Evolutionary conservation across 176 grass and related monocot species (phyloP).

Genomic region (Oryza rufipogon): DNA sequence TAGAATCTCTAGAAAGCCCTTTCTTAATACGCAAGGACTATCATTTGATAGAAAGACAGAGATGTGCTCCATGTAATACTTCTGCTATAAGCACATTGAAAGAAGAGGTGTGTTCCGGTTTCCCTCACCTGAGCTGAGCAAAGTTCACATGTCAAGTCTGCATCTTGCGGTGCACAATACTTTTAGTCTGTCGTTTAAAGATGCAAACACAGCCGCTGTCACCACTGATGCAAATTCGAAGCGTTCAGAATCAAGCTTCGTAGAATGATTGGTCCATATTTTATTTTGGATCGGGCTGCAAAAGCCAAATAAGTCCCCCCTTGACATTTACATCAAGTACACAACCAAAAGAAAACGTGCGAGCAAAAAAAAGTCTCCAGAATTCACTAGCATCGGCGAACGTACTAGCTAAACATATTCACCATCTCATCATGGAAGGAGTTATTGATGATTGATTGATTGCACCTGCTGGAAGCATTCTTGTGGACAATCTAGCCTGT

Average conservation of each 20-base stretch:
- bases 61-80: too few species aligned
- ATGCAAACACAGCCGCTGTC: too few species aligned
- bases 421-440: constrained; percentile 20
- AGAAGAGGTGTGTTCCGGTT: too few species aligned
- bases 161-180: too few species aligned
- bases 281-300: constrained; percentile 51
- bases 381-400: constrained; percentile 34
- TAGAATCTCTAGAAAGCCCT: too few species aligned
- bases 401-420: constrained; percentile 34
- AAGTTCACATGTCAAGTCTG: too few species aligned
- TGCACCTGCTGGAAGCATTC: neutral
- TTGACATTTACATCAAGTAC: constrained; percentile 49
- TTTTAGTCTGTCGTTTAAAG: too few species aligned
- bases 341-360: constrained; percentile 20
- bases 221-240: neutral
- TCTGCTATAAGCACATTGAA: too few species aligned
- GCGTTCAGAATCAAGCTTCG: neutral
- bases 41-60: too few species aligned
- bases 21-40: too few species aligned
- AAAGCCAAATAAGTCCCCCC: constrained; percentile 16
- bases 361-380: constrained; percentile 13
- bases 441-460: constrained; percentile 30
- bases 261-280: constrained; percentile 18
- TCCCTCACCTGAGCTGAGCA: too few species aligned
- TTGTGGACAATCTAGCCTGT: constrained; percentile 51